These are phyloP conservation scores for Rhododendron molle DNA, from an alignment of 148 eudicot genomes.

Conservation along the genomic window DNA sequence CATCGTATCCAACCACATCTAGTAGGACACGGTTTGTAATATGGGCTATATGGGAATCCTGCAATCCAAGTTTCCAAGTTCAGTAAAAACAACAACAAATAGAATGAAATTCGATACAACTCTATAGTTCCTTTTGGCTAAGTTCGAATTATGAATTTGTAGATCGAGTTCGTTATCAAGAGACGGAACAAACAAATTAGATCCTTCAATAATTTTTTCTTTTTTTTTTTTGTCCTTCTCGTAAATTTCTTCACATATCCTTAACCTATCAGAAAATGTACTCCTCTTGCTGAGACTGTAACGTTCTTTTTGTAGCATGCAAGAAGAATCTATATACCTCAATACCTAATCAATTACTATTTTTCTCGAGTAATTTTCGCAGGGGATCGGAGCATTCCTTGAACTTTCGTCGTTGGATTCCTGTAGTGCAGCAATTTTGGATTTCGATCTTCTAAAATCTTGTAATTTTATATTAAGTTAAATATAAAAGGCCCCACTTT, in stretches of 20 bases:
- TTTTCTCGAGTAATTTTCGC: background rate
- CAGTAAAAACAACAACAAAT: background rate
- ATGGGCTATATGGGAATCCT: slow-evolving; percentile 34
- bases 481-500: background rate
- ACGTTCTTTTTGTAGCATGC: background rate
- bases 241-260: background rate
- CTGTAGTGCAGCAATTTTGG: background rate
- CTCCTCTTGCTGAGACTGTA: background rate
- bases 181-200: background rate
- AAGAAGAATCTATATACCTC: background rate
- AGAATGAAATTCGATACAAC: background rate
- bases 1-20: slow-evolving; percentile 11
- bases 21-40: slow-evolving; percentile 28
- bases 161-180: background rate
- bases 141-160: background rate
- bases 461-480: too few relatives aligned
- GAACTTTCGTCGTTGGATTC: background rate
- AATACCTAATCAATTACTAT: background rate
- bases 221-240: background rate
- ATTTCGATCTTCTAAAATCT: background rate
- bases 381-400: background rate
- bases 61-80: slow-evolving; percentile 18
- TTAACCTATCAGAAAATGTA: background rate
- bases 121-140: background rate
- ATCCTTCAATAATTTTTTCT: too few relatives aligned